A percentile compares a stretch with the other conserved stretches of the same genome.
Conservation (phyloP, 139 green algal genomes). For the Pseudopediastrum boryanum region DNA sequence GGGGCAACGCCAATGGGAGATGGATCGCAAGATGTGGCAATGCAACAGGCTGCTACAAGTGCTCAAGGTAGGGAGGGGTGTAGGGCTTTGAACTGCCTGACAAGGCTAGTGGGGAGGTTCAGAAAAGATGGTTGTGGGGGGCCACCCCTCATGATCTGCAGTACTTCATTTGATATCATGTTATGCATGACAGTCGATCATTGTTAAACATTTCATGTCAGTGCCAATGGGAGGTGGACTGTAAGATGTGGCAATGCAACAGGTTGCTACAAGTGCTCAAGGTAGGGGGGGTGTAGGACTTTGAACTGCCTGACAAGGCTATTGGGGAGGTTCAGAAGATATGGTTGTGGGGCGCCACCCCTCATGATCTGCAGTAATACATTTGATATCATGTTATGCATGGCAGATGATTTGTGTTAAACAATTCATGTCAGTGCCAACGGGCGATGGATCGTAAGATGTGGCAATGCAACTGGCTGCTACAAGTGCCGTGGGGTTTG, state of each 20-base stretch:
- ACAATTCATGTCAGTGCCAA: conserved; percentile 39
- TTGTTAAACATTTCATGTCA: conserved; percentile 45
- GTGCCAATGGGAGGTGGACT: conserved; percentile 51
- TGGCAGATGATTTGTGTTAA: too few relatives aligned
- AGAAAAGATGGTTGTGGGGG: too few relatives aligned
- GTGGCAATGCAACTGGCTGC: conserved; percentile 41
- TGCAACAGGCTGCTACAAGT: conserved; percentile 28
- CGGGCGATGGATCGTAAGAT: conserved; percentile 45
- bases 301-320: too few relatives aligned
- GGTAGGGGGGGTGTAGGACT: background rate
- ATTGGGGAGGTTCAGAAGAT: too few relatives aligned
- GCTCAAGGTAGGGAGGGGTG: conserved; percentile 8
- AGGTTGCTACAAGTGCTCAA: conserved; percentile 29
- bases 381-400: too few relatives aligned
- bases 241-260: conserved; percentile 40
- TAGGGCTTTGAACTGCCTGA: background rate
- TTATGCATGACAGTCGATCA: too few relatives aligned
- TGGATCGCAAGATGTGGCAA: conserved; percentile 45
- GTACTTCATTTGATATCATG: too few relatives aligned
- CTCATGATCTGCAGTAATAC: too few relatives aligned
- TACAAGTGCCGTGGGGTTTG: background rate
- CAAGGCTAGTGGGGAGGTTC: too few relatives aligned
- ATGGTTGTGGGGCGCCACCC: too few relatives aligned
- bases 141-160: too few relatives aligned
- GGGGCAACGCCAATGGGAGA: conserved; percentile 48